Evolutionary conservation across 2,329 filamentous ascomycete genomes (phyloP).

Genomic region (Ophiostoma ulmi): DNA sequence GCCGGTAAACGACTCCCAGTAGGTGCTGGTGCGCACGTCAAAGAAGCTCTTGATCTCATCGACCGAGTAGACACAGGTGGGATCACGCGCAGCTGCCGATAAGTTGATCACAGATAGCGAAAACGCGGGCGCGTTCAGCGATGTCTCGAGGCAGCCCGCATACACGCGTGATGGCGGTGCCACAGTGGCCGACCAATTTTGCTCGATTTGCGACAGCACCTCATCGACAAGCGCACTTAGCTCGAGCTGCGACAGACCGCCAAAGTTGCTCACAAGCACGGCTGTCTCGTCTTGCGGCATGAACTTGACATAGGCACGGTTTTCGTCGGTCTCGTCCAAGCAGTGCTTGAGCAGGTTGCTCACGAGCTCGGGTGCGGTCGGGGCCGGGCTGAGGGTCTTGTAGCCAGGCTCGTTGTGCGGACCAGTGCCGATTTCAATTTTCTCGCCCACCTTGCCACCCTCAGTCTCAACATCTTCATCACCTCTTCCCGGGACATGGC

Average conservation of each 20-base stretch:
- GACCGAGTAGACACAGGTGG: conserved; percentile 41
- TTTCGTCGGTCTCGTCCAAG: conserved; percentile 51
- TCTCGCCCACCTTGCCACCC: conserved; percentile 38
- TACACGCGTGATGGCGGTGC: conserved; percentile 52
- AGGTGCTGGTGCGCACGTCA: conserved; percentile 58
- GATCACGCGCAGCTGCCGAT: conserved; percentile 42
- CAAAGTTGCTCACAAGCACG: conserved; percentile 55
- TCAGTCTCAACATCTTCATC: conserved; percentile 37
- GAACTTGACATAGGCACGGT: conserved; percentile 48
- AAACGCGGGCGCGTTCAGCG: conserved; percentile 66
- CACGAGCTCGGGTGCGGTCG: conserved; percentile 46
- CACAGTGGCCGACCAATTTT: conserved; percentile 37
- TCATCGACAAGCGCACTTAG: conserved; percentile 52
- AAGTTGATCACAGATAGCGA: conserved; percentile 62
- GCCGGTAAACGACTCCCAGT: conserved; percentile 50
- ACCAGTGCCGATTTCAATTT: conserved; percentile 60
- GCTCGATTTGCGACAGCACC: conserved; percentile 46
- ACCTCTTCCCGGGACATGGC: conserved; percentile 52
- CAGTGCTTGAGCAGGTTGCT: conserved; percentile 56
- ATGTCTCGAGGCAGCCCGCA: conserved; percentile 63
- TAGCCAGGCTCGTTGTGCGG: conserved; percentile 63
- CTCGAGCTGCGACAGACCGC: conserved; percentile 54
- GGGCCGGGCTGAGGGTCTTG: conserved; percentile 50
- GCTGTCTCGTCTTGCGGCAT: conserved; percentile 44
- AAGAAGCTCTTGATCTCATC: conserved; percentile 57